Evolutionary conservation across 2,329 filamentous ascomycete species (phyloP).

Genomic region (Fusarium concolor): DNA sequence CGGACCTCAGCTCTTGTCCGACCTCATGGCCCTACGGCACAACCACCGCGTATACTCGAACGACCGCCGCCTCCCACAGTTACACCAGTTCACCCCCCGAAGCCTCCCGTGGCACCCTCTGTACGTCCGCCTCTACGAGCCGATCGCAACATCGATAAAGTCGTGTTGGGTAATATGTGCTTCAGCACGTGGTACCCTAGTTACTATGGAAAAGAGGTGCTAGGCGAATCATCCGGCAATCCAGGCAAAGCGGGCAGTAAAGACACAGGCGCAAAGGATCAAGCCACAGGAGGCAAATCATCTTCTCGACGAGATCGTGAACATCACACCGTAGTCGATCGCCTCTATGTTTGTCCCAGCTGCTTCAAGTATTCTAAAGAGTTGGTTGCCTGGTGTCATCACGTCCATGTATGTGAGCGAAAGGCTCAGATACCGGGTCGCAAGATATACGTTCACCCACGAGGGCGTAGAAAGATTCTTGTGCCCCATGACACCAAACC

Average conservation of each 20-base stretch:
- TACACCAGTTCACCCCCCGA: slow-evolving; percentile 52
- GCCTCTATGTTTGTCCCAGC: slow-evolving; percentile 87
- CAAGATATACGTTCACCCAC: slow-evolving; percentile 77
- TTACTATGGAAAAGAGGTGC: slow-evolving; percentile 81
- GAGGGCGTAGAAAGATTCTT: slow-evolving; percentile 56
- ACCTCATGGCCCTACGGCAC: slow-evolving; percentile 50
- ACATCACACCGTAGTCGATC: slow-evolving; percentile 64
- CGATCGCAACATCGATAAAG: slow-evolving; percentile 85
- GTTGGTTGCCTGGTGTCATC: slow-evolving; percentile 67
- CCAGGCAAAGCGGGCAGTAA: slow-evolving; percentile 45
- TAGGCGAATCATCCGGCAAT: slow-evolving; percentile 61
- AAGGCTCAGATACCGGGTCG: slow-evolving; percentile 69
- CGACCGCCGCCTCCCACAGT: slow-evolving; percentile 46
- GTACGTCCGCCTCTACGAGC: slow-evolving; percentile 55
- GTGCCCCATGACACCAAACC: slow-evolving; percentile 50
- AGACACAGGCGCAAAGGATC: slow-evolving; percentile 47
- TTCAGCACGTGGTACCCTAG: slow-evolving; percentile 95
- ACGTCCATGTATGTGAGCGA: slow-evolving; percentile 68
- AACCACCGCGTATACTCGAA: slow-evolving; percentile 48
- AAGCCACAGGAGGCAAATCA: slow-evolving; percentile 41
- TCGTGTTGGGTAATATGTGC: slow-evolving; percentile 84
- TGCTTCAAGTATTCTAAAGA: slow-evolving; percentile 92
- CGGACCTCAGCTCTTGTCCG: slow-evolving; percentile 49
- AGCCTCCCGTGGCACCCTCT: slow-evolving; percentile 45
- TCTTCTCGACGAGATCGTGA: slow-evolving; percentile 52